These are phyloP conservation scores for Myxozyma geophila DNA, from an alignment of 805 yeast species.

Conservation along the genomic window DNA sequence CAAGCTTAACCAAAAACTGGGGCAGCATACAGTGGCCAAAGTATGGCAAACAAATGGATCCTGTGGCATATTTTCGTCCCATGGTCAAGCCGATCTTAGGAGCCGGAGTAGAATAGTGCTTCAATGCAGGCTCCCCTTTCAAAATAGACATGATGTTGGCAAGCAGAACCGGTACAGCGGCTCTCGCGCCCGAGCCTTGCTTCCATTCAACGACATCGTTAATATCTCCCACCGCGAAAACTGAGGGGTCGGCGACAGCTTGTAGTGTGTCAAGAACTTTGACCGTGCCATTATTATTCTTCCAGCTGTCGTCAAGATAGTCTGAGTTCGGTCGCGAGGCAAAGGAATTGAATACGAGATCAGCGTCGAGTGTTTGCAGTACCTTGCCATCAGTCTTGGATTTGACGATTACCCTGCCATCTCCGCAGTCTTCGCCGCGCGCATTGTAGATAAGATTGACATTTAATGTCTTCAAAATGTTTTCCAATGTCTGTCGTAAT, in stretches of 20 bases:
- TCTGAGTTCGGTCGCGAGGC: constrained; percentile 9
- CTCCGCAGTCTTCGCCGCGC: constrained; percentile 10
- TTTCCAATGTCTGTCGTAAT: constrained; percentile 21
- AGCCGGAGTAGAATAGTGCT: neutral
- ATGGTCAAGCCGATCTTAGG: neutral
- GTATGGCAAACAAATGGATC: neutral
- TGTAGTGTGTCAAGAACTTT: constrained; percentile 13
- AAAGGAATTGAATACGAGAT: constrained; percentile 12
- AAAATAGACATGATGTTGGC: constrained; percentile 9
- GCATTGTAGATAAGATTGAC: constrained; percentile 32
- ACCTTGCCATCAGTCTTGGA: neutral
- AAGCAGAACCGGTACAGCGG: neutral
- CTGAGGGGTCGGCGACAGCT: neutral
- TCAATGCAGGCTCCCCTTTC: neutral
- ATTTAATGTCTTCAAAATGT: constrained; percentile 29
- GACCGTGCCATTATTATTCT: constrained; percentile 4
- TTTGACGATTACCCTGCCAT: constrained; percentile 11
- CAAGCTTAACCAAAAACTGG: neutral
- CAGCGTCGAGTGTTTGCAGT: constrained; percentile 10
- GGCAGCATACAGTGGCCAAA: neutral
- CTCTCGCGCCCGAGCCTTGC: constrained; percentile 4
- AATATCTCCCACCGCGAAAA: constrained; percentile 27
- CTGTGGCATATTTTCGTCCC: neutral
- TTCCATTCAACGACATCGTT: constrained; percentile 19
- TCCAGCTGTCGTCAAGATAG: constrained; percentile 12